A percentile compares a stretch with the other conserved stretches of the same genome.
Evolutionary conservation across 805 yeast species (phyloP).

Genomic region (Yamadazyma laniorum): DNA sequence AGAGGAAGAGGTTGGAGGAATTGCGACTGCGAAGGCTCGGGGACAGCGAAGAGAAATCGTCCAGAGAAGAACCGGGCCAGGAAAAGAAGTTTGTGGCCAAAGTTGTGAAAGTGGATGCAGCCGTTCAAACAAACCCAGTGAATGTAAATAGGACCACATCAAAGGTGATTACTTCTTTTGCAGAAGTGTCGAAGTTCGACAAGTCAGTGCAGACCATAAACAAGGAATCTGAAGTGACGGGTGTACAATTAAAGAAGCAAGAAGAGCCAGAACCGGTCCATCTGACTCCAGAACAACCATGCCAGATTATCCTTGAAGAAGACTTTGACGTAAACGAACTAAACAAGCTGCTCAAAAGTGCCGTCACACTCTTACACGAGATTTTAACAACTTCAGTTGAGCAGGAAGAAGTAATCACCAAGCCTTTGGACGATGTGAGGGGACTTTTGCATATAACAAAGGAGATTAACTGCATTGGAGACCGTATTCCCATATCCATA

Average conservation of each 20-base stretch:
- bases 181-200: conserved; percentile 6
- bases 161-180: not conserved
- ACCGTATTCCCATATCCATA: conserved; percentile 20
- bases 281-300: too few species aligned
- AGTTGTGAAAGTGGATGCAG: conserved; percentile 3
- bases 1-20: conserved; percentile 34
- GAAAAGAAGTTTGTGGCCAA: not conserved
- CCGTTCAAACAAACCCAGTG: conserved; percentile 4
- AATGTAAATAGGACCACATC: not conserved
- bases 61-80: not conserved
- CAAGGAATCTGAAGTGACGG: not conserved
- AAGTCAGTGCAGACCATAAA: conserved; percentile 11
- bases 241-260: not conserved
- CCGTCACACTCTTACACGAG: conserved; percentile 24
- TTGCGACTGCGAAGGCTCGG: conserved; percentile 20
- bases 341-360: conserved; percentile 20
- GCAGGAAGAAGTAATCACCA: conserved; percentile 1
- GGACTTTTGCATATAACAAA: not conserved
- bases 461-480: not conserved
- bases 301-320: too few species aligned
- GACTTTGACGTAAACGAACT: conserved; percentile 19
- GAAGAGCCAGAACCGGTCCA: conserved; percentile 1
- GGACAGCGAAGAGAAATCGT: not conserved
- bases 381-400: conserved; percentile 7
- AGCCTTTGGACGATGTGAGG: not conserved